Conservation (phyloP, 2,329 filamentous ascomycete species). For the Fusarium mangiferae region DNA sequence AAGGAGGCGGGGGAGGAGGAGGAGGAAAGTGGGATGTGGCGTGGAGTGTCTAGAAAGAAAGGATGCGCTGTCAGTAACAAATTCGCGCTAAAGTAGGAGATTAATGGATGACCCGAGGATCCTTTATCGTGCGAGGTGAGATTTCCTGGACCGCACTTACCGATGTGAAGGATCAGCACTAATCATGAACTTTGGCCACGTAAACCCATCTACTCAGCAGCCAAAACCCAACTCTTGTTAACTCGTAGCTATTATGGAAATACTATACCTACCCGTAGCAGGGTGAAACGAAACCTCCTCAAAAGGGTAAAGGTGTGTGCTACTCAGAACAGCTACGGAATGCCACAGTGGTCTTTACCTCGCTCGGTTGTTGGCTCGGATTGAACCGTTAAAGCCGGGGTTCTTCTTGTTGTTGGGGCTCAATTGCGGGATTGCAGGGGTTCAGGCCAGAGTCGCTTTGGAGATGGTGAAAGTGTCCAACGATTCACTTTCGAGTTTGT, state of each 20-base stretch:
- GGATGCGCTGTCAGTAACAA: constrained; percentile 37
- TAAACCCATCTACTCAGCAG: constrained; percentile 2
- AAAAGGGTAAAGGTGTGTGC: neutral
- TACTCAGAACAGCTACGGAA: constrained; percentile 16
- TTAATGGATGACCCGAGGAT: constrained; percentile 20
- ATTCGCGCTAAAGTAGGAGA: constrained; percentile 27
- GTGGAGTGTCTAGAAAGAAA: constrained; percentile 35
- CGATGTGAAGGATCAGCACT: constrained; percentile 18
- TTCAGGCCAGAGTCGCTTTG: neutral
- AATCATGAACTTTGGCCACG: constrained; percentile 5
- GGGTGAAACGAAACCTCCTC: constrained; percentile 1
- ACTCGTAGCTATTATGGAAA: neutral
- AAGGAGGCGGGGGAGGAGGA: constrained; percentile 41
- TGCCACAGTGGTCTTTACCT: constrained; percentile 29
- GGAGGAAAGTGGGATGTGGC: constrained; percentile 38
- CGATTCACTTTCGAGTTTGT: neutral
- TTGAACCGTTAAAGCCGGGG: constrained; percentile 4
- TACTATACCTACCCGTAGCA: neutral
- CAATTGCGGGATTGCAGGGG: constrained; percentile 10
- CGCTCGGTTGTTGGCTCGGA: constrained; percentile 11
- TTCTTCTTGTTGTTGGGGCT: constrained; percentile 20
- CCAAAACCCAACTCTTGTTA: neutral
- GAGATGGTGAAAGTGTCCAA: neutral
- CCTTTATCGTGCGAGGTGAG: constrained; percentile 16
- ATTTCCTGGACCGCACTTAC: constrained; percentile 9